These are phyloP conservation scores for Chaetomiaceae sp. DNA, from an alignment of 2,329 filamentous ascomycete species.

Conservation along the genomic window DNA sequence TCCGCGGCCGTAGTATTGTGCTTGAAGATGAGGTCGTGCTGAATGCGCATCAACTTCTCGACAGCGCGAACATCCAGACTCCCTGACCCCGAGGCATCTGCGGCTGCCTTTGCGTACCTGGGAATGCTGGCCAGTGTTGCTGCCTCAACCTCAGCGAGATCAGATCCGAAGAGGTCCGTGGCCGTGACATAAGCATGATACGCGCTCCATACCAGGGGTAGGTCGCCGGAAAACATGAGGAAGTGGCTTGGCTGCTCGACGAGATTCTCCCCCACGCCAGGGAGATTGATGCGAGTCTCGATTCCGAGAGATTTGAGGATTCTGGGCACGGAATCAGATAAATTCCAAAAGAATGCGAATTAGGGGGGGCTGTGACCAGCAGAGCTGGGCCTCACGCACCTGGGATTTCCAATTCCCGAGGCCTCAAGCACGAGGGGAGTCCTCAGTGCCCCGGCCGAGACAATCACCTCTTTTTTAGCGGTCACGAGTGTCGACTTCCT, in stretches of 20 bases:
- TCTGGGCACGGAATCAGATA: not conserved
- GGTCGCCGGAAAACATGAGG: not conserved
- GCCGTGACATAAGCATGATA: not conserved
- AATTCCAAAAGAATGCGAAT: not conserved
- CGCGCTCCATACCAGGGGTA: not conserved
- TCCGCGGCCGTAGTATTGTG: not conserved
- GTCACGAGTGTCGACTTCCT: not conserved
- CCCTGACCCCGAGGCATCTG: not conserved
- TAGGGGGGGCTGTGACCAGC: not conserved
- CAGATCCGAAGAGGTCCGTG: not conserved
- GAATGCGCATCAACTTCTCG: not conserved
- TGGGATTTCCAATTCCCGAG: slow-evolving; percentile 2
- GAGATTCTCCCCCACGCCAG: slow-evolving; percentile 2
- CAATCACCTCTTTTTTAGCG: not conserved
- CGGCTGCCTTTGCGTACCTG: not conserved
- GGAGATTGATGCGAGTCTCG: not conserved
- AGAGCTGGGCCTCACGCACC: not conserved
- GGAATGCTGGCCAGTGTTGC: not conserved
- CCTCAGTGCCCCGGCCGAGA: not conserved
- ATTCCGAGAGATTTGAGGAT: slow-evolving; percentile 1
- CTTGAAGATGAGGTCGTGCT: slow-evolving; percentile 5
- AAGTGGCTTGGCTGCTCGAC: slow-evolving; percentile 3
- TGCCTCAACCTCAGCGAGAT: not conserved
- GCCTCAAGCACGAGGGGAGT: slow-evolving; percentile 1
- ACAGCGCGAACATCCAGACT: not conserved